A percentile compares a stretch with the other conserved stretches of the same genome.
These are phyloP conservation scores for Polygonum maritimum DNA, from an alignment of 148 eudicot species.

Conservation along the genomic window DNA sequence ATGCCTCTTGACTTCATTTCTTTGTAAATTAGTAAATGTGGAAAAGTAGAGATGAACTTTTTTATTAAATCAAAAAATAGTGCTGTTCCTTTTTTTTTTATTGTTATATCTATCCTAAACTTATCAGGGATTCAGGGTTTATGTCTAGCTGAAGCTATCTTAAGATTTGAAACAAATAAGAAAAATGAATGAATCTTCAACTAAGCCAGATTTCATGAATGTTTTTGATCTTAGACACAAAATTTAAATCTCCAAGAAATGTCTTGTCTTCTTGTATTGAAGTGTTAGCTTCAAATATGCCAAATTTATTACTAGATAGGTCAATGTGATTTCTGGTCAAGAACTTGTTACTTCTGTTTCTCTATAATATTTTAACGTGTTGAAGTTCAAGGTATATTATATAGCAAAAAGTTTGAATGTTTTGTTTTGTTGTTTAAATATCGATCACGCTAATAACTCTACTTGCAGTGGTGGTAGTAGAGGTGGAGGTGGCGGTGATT, in stretches of 20 bases:
- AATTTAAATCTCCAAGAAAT: neutral
- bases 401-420: neutral
- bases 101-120: neutral
- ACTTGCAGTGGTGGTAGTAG: slow-evolving; percentile 33
- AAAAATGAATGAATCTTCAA: neutral
- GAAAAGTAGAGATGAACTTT: neutral
- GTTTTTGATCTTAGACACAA: neutral
- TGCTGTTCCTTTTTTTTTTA: neutral
- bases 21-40: neutral
- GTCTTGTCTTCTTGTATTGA: neutral
- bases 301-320: neutral
- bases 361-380: neutral
- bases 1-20: neutral
- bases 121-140: neutral
- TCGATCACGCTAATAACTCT: neutral
- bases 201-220: neutral
- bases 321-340: neutral
- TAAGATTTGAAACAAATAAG: neutral
- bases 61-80: neutral
- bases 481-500: slow-evolving; percentile 63
- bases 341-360: neutral
- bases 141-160: neutral
- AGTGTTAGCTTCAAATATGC: neutral
- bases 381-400: neutral
- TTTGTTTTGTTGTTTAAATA: neutral